Evolutionary conservation across 1,284 basidiomycete species (phyloP), one percentile per base, ranked within the genome.

Genomic region (Anthracocystis panici-leucophaei): DNA sequence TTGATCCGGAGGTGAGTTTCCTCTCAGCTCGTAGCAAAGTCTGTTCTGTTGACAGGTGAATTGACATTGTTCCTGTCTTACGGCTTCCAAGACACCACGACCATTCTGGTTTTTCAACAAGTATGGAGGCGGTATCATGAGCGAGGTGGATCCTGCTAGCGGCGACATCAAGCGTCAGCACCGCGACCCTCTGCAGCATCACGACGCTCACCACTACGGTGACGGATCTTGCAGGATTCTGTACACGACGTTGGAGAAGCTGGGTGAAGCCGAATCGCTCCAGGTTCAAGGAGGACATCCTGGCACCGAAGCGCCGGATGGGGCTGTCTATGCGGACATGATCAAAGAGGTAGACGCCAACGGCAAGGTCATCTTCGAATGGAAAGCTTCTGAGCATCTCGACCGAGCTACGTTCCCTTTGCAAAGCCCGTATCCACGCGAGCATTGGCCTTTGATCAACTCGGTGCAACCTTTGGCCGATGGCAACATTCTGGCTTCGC

Each of bases 81-180:
- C 5, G 40, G 40, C 14, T 41, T 41, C 40, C 12, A 16, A 41
- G 16, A 49, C 46, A 16, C 46, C 46, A 11, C 46, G 46, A 29
- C 46, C 46, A 14, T 49, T 49, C n/a, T 49, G 46, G 46, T 49
- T 49, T 16, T 49, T 49, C 27, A 49, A 49, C 46, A 49, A 49
- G n/a, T 49, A 49, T 16, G 46, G 46, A 11, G 46, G 46, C 18
- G 46, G 46, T 9, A 49, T 49, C 46, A 49, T 49, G 46, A 49
- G 46, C 46, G 46, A 49, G 9, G 46, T 49, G n/a, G 46, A 49
- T 18, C 46, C 46, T 3, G 27, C 46, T 8, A 49, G 27, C 29
- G 29, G 46, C 46, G n/a, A 49, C 5, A 49, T 49, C 29, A 27
- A 29, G 9, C 27, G 46, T 1, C 46, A 49, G n/a, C 46, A 49